These are phyloP conservation scores for Tilletia caries DNA, from an alignment of 1,284 basidiomycete species.

Conservation along the genomic window DNA sequence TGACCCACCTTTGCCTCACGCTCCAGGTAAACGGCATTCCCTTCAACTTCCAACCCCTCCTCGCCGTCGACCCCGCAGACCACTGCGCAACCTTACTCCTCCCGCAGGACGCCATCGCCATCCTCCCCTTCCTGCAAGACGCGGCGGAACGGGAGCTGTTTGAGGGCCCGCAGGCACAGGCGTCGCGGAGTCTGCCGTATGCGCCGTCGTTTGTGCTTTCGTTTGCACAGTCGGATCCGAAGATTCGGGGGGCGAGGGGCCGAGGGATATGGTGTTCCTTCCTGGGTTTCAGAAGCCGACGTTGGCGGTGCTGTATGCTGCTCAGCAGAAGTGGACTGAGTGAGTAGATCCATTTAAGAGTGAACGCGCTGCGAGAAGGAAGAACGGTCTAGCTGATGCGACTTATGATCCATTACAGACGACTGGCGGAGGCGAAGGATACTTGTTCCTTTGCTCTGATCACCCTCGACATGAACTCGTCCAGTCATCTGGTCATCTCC, in stretches of 20 bases:
- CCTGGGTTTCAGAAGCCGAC: conserved; percentile 95
- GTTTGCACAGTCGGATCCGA: conserved; percentile 69
- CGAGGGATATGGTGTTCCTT: conserved; percentile 84
- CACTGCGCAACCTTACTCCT: conserved; percentile 81
- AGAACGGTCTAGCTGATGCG: background rate
- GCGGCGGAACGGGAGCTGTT: conserved; percentile 74
- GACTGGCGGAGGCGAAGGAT: conserved; percentile 57
- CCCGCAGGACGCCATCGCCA: conserved; percentile 73
- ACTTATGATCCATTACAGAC: background rate
- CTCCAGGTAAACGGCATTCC: conserved; percentile 58
- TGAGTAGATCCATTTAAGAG: conserved; percentile 18
- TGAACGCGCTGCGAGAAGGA: conserved; percentile 8
- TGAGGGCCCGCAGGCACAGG: background rate
- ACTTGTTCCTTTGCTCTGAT: conserved; percentile 79
- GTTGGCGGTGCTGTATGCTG: conserved; percentile 80
- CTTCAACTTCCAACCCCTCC: conserved; percentile 59
- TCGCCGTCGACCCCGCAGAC: conserved; percentile 78
- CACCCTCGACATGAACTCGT: conserved; percentile 70
- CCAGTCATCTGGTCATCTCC: conserved; percentile 73
- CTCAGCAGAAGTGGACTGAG: conserved; percentile 79
- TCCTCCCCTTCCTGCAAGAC: conserved; percentile 86
- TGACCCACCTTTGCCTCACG: background rate
- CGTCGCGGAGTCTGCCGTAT: conserved; percentile 35
- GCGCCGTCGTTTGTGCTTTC: conserved; percentile 57
- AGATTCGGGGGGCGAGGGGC: conserved; percentile 69